Evolutionary conservation across 2,329 filamentous ascomycete genomes (phyloP).

Genomic region (Microsporum ferrugineum): DNA sequence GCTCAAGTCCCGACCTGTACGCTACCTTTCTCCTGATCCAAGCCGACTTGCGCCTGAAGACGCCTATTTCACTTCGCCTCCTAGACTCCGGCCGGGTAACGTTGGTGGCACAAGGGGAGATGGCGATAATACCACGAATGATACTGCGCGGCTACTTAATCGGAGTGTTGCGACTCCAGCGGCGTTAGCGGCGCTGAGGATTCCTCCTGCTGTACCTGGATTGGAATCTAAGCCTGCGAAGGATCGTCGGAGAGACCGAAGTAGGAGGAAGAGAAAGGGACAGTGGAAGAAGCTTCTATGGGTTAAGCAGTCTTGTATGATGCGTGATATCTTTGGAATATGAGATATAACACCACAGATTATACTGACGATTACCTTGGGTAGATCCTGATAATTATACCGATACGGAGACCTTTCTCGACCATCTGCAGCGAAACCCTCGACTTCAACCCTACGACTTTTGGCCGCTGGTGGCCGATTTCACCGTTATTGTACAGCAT

Average conservation of each 20-base stretch:
- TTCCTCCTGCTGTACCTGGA: slow-evolving; percentile 31
- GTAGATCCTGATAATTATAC: slow-evolving; percentile 97
- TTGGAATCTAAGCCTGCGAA: slow-evolving; percentile 23
- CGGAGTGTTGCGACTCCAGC: slow-evolving; percentile 33
- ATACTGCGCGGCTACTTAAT: slow-evolving; percentile 24
- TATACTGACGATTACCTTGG: not conserved
- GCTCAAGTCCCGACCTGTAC: slow-evolving; percentile 23
- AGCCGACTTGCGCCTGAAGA: slow-evolving; percentile 72
- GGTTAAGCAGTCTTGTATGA: slow-evolving; percentile 88
- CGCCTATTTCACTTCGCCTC: slow-evolving; percentile 59
- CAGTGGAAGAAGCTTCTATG: slow-evolving; percentile 93
- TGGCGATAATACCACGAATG: slow-evolving; percentile 27
- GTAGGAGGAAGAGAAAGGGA: slow-evolving; percentile 53
- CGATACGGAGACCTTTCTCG: slow-evolving; percentile 90
- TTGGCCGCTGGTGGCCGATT: slow-evolving; percentile 90
- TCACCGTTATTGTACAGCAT: slow-evolving; percentile 93
- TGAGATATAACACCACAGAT: not conserved
- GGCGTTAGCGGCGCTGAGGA: slow-evolving; percentile 32
- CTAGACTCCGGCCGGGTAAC: slow-evolving; percentile 37
- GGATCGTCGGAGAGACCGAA: slow-evolving; percentile 34
- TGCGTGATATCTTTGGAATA: not conserved
- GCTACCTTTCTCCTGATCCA: slow-evolving; percentile 42
- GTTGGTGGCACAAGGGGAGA: slow-evolving; percentile 8
- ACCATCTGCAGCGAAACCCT: slow-evolving; percentile 89
- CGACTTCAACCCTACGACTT: slow-evolving; percentile 93